Evolutionary conservation across 345 rosid species (phyloP), one percentile per base, ranked within the genome.

Genomic region (Leavenworthia alabamica): DNA sequence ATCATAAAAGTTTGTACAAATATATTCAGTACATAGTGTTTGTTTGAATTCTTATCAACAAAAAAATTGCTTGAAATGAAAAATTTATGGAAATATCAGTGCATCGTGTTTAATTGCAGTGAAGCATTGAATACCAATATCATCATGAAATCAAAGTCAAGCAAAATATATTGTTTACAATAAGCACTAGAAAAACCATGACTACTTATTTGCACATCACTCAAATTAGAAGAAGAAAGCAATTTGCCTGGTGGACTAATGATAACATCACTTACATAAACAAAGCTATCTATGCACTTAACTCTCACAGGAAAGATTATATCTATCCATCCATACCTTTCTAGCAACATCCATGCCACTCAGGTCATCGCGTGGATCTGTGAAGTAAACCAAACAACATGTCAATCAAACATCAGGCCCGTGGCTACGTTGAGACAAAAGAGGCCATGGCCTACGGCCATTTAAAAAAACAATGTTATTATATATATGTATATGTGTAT

Each of bases 321-420:
- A 43, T 27, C 26, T 23, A 61, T 52, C 12, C 2, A 43, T 56
- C 13, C 74, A 24, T 53, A 88, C 98, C 98, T 92, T 92, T 78
- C 97, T 83, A 13, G 95, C 97, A 70, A 89, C 97, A 73, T 92
- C 98, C 93, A 86, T 83, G 66, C 98, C 97, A 55, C 95, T 61
- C 0, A 92, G 95, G 78, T 92, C 97, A 66, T 92, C 98, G 12
- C 98, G 90, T 36, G 97, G 98, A 89, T 92, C 98, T 88, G 84
- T 45, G 46, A 56, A 14, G 39, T n/a, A 59, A 14, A 43, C 36
- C 32, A 50, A 27, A 40, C 0, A 48, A 27, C 50, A 57, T 50
- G 53, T 58, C 62, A 57, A 42, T 11, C 44, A 43, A 42, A 50
- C 56, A 45, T 27, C 56, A 60, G n/a, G n/a, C n/a, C n/a, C n/a